A percentile compares a stretch with the other conserved stretches of the same genome.
Conservation (phyloP, 164 flowering plant species). For the Euptelea pleiosperma region DNA sequence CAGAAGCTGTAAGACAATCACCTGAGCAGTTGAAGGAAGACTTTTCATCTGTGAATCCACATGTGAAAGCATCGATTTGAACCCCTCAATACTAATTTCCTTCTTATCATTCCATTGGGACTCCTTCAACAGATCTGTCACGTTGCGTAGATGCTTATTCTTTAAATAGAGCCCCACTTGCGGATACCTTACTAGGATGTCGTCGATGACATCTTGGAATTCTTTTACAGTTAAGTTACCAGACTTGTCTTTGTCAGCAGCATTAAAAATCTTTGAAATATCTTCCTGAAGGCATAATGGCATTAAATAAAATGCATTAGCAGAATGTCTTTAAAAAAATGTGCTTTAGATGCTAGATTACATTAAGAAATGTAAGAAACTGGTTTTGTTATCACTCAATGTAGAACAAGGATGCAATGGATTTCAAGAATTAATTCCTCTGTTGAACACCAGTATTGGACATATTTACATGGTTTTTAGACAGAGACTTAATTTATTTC, state of each 20-base stretch:
- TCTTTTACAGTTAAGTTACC: slow-evolving; percentile 56
- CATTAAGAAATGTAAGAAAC: too few species aligned
- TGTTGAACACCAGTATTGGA: too few species aligned
- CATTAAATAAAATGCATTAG: neutral
- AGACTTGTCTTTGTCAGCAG: slow-evolving; percentile 71
- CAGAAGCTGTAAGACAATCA: slow-evolving; percentile 12
- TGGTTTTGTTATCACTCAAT: too few species aligned
- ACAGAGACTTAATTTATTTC: too few species aligned
- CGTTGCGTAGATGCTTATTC: slow-evolving; percentile 47
- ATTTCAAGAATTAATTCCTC: too few species aligned
- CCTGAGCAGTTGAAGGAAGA: slow-evolving; percentile 98
- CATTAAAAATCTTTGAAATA: slow-evolving; percentile 56
- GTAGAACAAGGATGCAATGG: too few species aligned
- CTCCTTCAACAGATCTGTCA: slow-evolving; percentile 48
- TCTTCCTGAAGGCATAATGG: slow-evolving; percentile 62
- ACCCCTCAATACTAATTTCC: slow-evolving; percentile 64
- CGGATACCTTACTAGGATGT: slow-evolving; percentile 80
- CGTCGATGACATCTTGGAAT: slow-evolving; percentile 55
- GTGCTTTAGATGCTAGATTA: too few species aligned
- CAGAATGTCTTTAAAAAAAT: too few species aligned
- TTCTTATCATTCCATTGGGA: slow-evolving; percentile 40
- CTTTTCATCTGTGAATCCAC: slow-evolving; percentile 83
- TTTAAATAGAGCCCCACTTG: slow-evolving; percentile 69
- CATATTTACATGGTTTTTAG: too few species aligned
- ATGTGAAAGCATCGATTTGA: slow-evolving; percentile 61